Evolutionary conservation across 2,329 filamentous ascomycete species (phyloP), one percentile per base, ranked within the genome.

Genomic region (Fusarium marasasianum): DNA sequence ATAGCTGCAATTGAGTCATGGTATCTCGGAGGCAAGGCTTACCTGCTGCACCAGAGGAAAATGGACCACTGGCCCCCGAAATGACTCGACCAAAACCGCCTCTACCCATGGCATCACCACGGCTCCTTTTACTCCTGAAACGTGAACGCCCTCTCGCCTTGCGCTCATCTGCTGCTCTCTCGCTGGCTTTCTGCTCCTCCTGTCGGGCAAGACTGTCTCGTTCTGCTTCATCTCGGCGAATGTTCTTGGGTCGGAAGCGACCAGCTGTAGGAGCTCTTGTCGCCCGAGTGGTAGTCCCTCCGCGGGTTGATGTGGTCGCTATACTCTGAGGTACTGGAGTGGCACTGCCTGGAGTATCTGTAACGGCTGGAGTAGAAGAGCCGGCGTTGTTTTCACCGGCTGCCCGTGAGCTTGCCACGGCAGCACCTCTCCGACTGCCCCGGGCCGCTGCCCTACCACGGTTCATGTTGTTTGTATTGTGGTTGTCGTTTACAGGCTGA

Each of bases 191-290:
- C 65, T 84, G 81, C 61, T 84, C 81, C 68, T 86, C 84, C 61
- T 84, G 81, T 18, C 83, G 81, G 51, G 86, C 86, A 15, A 88
- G 79, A 57, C 75, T 83, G 60, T 87, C 85, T 76, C 87, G 81
- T 58, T 87, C 86, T 12, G 84, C 83, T 63, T 87, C 86, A 79
- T 88, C 86, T 83, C 87, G 81, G 60, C 87, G 83, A 54, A 87
- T 77, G 66, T 84, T 86, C 72, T 84, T 87, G 37, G 87, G 87
- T 58, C 83, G 83, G 59, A 88, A 87, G 43, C 86, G 82, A 44
- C 81, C 82, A 15, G 78, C 68, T 26, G 79, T 78, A n/a, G 82
- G 77, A 24, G 82, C 83, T 35, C 83, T 76, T 20, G 83, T 79
- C 15, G 81, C 80, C 43, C 81, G 79, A 8, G 83, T 76, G 10